Conservation (phyloP, 495 filamentous ascomycete species). For the Neurospora sp. region DNA sequence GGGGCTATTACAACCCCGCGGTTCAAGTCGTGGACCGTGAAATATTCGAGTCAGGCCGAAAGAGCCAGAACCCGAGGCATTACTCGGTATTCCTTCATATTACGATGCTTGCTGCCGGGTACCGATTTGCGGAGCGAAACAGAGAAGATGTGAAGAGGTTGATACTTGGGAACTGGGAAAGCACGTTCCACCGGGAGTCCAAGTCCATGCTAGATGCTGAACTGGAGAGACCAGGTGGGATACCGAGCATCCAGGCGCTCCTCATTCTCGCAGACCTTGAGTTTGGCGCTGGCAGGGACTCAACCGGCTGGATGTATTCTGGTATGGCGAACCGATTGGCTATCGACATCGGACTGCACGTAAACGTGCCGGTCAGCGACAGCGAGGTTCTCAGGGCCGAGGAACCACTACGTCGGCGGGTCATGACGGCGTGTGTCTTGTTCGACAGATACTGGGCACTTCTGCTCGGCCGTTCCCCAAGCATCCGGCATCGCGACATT, state of each 20-base stretch:
- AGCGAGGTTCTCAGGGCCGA: conserved; percentile 17
- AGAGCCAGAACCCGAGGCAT: conserved; percentile 31
- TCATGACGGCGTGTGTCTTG: conserved; percentile 40
- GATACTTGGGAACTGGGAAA: conserved; percentile 35
- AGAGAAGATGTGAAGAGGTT: conserved; percentile 40
- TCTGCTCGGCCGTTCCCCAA: conserved; percentile 40
- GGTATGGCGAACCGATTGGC: conserved; percentile 39
- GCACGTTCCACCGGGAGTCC: conserved; percentile 42
- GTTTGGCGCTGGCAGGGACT: conserved; percentile 40
- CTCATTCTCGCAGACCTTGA: conserved; percentile 44
- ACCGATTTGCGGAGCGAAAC: conserved; percentile 35
- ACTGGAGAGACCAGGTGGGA: conserved; percentile 39
- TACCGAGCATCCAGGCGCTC: conserved; percentile 41
- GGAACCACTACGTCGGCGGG: conserved; percentile 24
- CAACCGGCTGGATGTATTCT: conserved; percentile 43
- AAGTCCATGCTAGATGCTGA: conserved; percentile 43
- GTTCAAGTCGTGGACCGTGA: conserved; percentile 38
- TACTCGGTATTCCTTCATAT: conserved; percentile 45
- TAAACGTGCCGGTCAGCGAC: conserved; percentile 34
- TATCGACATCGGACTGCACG: conserved; percentile 42
- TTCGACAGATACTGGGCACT: conserved; percentile 44
- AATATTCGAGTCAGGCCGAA: conserved; percentile 39
- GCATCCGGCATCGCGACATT: conserved; percentile 41
- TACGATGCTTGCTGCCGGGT: conserved; percentile 43
- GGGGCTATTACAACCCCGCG: conserved; percentile 38